phyloP scores from a whole-genome alignment of 169 alveolate genomes.

The Toxoplasma gondii region DNA sequence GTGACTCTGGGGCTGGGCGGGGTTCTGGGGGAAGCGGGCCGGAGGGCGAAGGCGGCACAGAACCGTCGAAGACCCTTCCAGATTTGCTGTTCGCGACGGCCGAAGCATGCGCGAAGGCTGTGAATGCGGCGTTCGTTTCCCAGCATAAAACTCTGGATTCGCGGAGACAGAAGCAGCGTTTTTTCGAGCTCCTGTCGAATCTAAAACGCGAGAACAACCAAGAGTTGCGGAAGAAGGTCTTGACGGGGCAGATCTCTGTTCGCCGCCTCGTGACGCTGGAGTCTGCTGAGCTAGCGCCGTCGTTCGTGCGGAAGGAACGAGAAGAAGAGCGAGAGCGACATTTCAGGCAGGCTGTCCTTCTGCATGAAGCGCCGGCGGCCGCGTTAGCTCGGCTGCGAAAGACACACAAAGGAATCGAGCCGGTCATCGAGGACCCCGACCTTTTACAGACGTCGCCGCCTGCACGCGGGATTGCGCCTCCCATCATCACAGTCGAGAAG shows the following conservation, averaged over 20 bases:
- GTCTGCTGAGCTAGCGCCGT: conserved; percentile 77
- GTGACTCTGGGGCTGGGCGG: too few species aligned
- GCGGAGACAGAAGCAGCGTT: conserved; percentile 73
- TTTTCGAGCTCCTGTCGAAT: conserved; percentile 74
- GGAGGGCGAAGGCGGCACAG: neutral
- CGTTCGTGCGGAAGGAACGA: conserved; percentile 66
- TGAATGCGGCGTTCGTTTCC: conserved; percentile 37
- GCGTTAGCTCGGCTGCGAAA: conserved; percentile 9
- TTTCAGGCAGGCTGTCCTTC: conserved; percentile 73
- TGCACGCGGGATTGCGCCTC: neutral
- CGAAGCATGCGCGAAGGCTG: conserved; percentile 50
- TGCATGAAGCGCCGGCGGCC: conserved; percentile 44
- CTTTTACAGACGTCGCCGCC: neutral
- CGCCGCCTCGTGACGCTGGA: conserved; percentile 72
- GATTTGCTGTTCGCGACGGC: conserved; percentile 27
- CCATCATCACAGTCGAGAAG: neutral
- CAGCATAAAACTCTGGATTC: neutral
- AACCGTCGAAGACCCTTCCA: neutral
- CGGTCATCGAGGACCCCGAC: conserved; percentile 36
- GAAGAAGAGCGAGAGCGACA: conserved; percentile 74
- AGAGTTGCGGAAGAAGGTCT: conserved; percentile 73
- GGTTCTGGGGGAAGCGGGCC: neutral
- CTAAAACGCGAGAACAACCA: conserved; percentile 75
- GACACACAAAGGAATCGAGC: conserved; percentile 65
- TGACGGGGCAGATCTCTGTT: conserved; percentile 70